Conservation (phyloP, 2,329 filamentous ascomycete genomes). For the Fusarium haematococcum region DNA sequence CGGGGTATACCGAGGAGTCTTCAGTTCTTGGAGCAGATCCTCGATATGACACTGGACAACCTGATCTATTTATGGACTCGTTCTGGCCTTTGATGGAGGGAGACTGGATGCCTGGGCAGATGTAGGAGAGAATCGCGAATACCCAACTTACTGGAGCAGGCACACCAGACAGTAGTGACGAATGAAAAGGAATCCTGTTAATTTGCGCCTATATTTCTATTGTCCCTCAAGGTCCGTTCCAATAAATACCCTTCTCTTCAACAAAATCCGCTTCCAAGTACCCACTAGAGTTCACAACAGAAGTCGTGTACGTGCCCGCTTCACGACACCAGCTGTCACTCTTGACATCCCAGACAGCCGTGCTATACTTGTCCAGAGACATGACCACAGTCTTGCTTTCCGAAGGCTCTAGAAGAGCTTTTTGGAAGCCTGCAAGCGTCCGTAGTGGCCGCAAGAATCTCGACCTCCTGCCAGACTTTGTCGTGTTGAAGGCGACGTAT, state of each 20-base stretch:
- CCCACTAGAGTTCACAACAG: not conserved
- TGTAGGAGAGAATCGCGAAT: not conserved
- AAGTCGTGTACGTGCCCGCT: slow-evolving; percentile 8
- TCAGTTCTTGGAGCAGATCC: slow-evolving; percentile 1
- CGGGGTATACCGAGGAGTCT: not conserved
- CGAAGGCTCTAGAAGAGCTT: not conserved
- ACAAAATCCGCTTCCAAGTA: slow-evolving; percentile 1
- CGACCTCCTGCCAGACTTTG: slow-evolving; percentile 4
- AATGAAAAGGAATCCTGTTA: no score
- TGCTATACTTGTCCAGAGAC: slow-evolving; percentile 8
- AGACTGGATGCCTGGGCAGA: slow-evolving; percentile 1
- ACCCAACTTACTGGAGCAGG: no score
- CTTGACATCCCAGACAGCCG: slow-evolving; percentile 15
- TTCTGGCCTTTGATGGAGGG: slow-evolving; percentile 18
- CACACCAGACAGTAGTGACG: no score
- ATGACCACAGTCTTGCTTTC: not conserved
- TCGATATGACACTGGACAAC: not conserved
- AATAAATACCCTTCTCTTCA: slow-evolving; percentile 1
- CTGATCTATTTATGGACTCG: slow-evolving; percentile 27
- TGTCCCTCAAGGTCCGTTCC: slow-evolving; percentile 8
- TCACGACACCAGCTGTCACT: slow-evolving; percentile 11
- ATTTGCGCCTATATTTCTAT: not conserved
- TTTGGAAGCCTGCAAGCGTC: slow-evolving; percentile 12
- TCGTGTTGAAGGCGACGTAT: not conserved
- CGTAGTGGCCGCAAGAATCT: slow-evolving; percentile 6